phyloP scores from a whole-genome alignment of 805 yeast genomes.

The Kluyveromyces nonfermentans region DNA sequence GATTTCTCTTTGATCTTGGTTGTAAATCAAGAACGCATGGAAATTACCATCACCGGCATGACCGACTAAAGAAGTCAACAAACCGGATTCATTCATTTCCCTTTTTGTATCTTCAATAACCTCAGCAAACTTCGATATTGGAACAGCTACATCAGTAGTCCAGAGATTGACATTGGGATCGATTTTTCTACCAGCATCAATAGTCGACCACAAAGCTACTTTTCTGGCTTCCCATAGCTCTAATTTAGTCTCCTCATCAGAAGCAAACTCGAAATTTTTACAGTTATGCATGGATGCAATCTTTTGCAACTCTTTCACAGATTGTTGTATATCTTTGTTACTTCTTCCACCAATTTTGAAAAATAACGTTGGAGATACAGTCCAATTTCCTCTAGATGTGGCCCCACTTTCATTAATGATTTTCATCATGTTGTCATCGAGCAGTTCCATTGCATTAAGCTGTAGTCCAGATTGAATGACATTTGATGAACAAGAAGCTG shows the following conservation, averaged over 20 bases:
- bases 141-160: conserved; percentile 82
- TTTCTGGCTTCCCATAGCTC: conserved; percentile 74
- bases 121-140: conserved; percentile 57
- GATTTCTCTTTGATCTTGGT: conserved; percentile 37
- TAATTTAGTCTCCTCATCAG: conserved; percentile 48
- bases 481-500: conserved; percentile 58
- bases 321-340: conserved; percentile 34
- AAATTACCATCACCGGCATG: conserved; percentile 84
- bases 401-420: conserved; percentile 51
- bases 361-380: conserved; percentile 51
- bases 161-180: conserved; percentile 45
- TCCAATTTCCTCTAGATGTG: conserved; percentile 41
- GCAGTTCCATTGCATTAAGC: conserved; percentile 65
- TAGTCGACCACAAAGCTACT: conserved; percentile 53
- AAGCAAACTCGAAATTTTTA: conserved; percentile 52
- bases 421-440: conserved; percentile 65
- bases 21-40: conserved; percentile 57
- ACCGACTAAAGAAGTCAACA: conserved; percentile 55
- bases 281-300: conserved; percentile 50
- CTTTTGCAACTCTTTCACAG: conserved; percentile 36
- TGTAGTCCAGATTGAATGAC: conserved; percentile 53
- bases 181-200: conserved; percentile 51
- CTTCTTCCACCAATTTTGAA: conserved; percentile 54
- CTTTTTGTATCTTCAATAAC: conserved; percentile 52
- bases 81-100: conserved; percentile 44